These are phyloP conservation scores for Lipomyces kockii DNA, from an alignment of 805 yeast species.

Conservation along the genomic window DNA sequence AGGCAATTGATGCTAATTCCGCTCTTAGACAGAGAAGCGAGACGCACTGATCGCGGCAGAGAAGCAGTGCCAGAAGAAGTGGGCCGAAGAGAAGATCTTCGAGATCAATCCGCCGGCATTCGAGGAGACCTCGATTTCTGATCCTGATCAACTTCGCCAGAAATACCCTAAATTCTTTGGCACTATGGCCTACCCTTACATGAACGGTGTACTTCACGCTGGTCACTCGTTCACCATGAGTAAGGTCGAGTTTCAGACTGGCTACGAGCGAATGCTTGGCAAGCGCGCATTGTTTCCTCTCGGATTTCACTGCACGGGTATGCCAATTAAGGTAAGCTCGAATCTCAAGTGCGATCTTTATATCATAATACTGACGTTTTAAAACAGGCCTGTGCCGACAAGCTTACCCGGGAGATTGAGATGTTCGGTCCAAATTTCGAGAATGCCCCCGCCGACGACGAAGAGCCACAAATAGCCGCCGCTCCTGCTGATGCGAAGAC, in stretches of 20 bases:
- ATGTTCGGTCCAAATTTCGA: constrained; percentile 81
- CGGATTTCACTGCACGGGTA: constrained; percentile 99
- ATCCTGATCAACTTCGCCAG: constrained; percentile 72
- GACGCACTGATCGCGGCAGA: constrained; percentile 90
- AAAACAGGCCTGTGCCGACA: constrained; percentile 85
- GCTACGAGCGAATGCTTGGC: constrained; percentile 94
- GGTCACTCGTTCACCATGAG: constrained; percentile 96
- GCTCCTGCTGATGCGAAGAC: constrained; percentile 35
- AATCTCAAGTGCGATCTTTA: not conserved
- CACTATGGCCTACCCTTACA: constrained; percentile 98
- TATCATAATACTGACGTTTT: not conserved
- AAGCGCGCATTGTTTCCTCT: constrained; percentile 90
- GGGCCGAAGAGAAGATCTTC: constrained; percentile 86
- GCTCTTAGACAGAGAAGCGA: constrained; percentile 82
- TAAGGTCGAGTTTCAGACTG: constrained; percentile 88
- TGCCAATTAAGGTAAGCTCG: constrained; percentile 71
- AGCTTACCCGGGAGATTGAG: constrained; percentile 89
- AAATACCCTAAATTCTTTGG: constrained; percentile 85
- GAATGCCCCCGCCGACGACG: constrained; percentile 58
- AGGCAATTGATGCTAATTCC: constrained; percentile 1
- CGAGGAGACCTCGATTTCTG: constrained; percentile 63
- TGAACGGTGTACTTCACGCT: constrained; percentile 98
- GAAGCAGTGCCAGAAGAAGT: constrained; percentile 79
- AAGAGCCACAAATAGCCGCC: constrained; percentile 44
- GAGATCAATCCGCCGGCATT: constrained; percentile 86